Percentiles rank a stretch among this genome's conserved stretches.
Evolutionary conservation across 805 yeast species (phyloP).

Genomic region (Saturnispora hagleri): DNA sequence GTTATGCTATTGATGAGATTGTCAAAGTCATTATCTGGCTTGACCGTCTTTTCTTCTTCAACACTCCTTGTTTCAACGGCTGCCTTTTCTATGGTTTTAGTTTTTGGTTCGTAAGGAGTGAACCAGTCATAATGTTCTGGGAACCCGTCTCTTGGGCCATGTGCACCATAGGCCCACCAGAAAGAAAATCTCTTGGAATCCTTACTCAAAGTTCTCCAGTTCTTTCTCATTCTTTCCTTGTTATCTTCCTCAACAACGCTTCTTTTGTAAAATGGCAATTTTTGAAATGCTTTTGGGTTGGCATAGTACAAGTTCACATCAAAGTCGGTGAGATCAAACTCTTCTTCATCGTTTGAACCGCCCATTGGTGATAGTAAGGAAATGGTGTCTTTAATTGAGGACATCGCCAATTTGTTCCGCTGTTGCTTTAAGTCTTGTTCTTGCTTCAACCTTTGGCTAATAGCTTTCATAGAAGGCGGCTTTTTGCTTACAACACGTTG

Average conservation of each 20-base stretch:
- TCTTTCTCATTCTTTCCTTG: conserved; percentile 34
- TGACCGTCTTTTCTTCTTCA: not conserved
- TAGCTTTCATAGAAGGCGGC: conserved; percentile 5
- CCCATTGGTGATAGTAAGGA: conserved; percentile 24
- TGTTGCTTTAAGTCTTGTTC: conserved; percentile 24
- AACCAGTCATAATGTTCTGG: conserved; percentile 34
- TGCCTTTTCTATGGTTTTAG: not conserved
- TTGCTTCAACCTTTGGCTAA: conserved; percentile 20
- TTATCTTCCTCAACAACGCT: conserved; percentile 46
- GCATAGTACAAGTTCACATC: conserved; percentile 27
- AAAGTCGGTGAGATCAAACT: conserved; percentile 24
- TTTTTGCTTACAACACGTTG: not conserved
- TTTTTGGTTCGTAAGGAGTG: conserved; percentile 8
- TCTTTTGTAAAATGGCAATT: conserved; percentile 42
- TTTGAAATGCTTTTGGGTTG: conserved; percentile 22
- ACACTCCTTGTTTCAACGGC: not conserved
- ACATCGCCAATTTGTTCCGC: conserved; percentile 29
- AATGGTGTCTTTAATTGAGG: conserved; percentile 34
- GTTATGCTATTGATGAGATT: conserved; percentile 11
- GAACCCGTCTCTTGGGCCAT: conserved; percentile 60
- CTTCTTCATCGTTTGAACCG: conserved; percentile 25
- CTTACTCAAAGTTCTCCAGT: conserved; percentile 44
- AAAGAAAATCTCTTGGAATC: conserved; percentile 49
- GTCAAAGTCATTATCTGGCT: conserved; percentile 6
- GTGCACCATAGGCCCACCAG: conserved; percentile 57